Conservation (phyloP, 768 basidiomycete species). For the Omphalotus guepiniiformis region DNA sequence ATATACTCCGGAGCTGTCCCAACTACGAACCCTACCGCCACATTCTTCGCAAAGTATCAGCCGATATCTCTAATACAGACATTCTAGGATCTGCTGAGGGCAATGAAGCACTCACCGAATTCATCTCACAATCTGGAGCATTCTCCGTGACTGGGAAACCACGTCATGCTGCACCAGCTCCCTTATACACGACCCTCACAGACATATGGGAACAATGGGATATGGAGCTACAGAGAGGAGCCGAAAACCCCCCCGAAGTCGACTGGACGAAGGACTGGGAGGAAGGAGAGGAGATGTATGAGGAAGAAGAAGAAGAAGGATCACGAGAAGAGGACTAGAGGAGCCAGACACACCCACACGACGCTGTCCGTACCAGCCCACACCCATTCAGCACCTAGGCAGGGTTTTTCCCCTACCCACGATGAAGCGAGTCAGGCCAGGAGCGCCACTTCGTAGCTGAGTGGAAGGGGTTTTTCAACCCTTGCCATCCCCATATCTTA, state of each 20-base stretch:
- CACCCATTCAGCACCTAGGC: too few relatives aligned
- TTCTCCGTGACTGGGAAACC: conserved; percentile 14
- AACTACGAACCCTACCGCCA: conserved; percentile 14
- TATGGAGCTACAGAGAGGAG: background rate
- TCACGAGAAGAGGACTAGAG: too few relatives aligned
- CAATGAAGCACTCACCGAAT: conserved; percentile 17
- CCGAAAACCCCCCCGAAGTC: background rate
- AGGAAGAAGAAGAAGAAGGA: background rate
- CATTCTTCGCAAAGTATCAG: conserved; percentile 11
- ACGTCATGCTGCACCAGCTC: background rate
- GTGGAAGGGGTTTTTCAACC: too few relatives aligned
- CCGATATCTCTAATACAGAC: conserved; percentile 9
- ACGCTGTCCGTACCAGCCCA: too few relatives aligned
- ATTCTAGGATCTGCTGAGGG: conserved; percentile 21
- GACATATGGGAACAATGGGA: background rate
- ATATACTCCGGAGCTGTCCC: conserved; percentile 21
- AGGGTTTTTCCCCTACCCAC: too few relatives aligned
- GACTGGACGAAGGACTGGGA: too few relatives aligned
- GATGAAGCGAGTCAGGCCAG: too few relatives aligned
- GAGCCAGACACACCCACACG: too few relatives aligned
- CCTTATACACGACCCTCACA: background rate
- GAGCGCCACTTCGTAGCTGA: too few relatives aligned
- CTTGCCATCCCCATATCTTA: too few relatives aligned
- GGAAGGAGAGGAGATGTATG: background rate
- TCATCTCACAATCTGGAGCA: conserved; percentile 15